These are phyloP conservation scores for Pleodorina starrii DNA, from an alignment of 139 green algal genomes.

Conservation along the genomic window DNA sequence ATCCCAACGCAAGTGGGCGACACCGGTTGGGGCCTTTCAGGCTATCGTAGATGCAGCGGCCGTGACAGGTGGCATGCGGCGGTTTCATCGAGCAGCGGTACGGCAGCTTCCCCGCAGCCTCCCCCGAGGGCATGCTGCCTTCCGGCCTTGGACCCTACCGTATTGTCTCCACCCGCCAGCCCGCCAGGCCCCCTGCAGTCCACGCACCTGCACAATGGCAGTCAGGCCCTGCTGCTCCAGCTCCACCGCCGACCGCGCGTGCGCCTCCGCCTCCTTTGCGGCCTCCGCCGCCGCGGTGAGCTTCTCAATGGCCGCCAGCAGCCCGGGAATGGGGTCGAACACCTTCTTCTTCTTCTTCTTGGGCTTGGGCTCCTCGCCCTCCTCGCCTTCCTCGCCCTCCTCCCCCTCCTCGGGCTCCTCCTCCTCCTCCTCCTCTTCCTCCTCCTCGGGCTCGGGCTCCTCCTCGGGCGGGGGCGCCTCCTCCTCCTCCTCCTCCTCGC, in stretches of 20 bases:
- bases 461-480: background rate
- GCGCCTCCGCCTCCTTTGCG: constrained; percentile 29
- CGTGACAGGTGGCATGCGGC: too few species aligned
- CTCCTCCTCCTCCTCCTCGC: constrained; percentile 28
- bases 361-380: constrained; percentile 22
- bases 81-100: too few species aligned
- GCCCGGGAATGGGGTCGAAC: constrained; percentile 42
- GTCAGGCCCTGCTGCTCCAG: constrained; percentile 54
- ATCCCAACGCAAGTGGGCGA: too few species aligned
- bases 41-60: too few species aligned
- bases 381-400: constrained; percentile 5
- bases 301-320: constrained; percentile 42
- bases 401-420: constrained; percentile 39
- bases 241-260: constrained; percentile 42
- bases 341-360: constrained; percentile 53
- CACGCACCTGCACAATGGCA: constrained; percentile 54
- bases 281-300: background rate
- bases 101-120: too few species aligned
- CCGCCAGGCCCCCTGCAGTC: too few species aligned
- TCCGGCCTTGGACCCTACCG: too few species aligned
- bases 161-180: too few species aligned
- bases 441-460: constrained; percentile 9
- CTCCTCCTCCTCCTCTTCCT: constrained; percentile 4
- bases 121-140: too few species aligned
- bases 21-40: too few species aligned